phyloP scores from a whole-genome alignment of 2,329 filamentous ascomycete genomes.

The Venturia aucupariae region DNA sequence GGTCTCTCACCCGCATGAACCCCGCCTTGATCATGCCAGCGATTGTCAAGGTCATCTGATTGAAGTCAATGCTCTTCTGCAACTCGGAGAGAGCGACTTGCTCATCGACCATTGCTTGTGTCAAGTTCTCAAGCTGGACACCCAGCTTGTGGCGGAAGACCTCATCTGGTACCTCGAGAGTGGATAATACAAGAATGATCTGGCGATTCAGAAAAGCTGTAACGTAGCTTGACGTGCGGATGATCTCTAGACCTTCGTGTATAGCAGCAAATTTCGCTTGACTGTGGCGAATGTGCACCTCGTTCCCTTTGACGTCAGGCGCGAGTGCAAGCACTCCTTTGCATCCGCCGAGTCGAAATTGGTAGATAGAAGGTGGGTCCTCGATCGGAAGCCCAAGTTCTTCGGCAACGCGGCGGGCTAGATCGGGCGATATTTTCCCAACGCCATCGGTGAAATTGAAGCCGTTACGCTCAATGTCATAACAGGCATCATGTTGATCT shows the following conservation, averaged over 20 bases:
- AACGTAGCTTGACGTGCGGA: slow-evolving; percentile 67
- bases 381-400: slow-evolving; percentile 55
- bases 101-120: slow-evolving; percentile 59
- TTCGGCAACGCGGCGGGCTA: slow-evolving; percentile 63
- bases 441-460: slow-evolving; percentile 85
- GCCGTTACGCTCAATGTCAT: slow-evolving; percentile 59
- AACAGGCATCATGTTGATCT: background rate
- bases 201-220: slow-evolving; percentile 81
- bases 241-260: slow-evolving; percentile 72
- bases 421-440: slow-evolving; percentile 75
- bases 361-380: slow-evolving; percentile 68
- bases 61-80: slow-evolving; percentile 71
- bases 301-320: slow-evolving; percentile 53
- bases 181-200: slow-evolving; percentile 74
- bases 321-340: slow-evolving; percentile 82
- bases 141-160: slow-evolving; percentile 61
- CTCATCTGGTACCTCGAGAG: slow-evolving; percentile 59
- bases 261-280: slow-evolving; percentile 76
- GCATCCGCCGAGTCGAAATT: slow-evolving; percentile 85
- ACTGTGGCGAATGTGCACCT: slow-evolving; percentile 71
- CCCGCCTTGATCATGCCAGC: slow-evolving; percentile 69
- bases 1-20: slow-evolving; percentile 66
- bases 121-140: slow-evolving; percentile 57
- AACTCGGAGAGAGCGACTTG: slow-evolving; percentile 58
- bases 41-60: slow-evolving; percentile 66